Conservation (phyloP, 2,329 filamentous ascomycete genomes). For the Endoconidiophora polonica region DNA sequence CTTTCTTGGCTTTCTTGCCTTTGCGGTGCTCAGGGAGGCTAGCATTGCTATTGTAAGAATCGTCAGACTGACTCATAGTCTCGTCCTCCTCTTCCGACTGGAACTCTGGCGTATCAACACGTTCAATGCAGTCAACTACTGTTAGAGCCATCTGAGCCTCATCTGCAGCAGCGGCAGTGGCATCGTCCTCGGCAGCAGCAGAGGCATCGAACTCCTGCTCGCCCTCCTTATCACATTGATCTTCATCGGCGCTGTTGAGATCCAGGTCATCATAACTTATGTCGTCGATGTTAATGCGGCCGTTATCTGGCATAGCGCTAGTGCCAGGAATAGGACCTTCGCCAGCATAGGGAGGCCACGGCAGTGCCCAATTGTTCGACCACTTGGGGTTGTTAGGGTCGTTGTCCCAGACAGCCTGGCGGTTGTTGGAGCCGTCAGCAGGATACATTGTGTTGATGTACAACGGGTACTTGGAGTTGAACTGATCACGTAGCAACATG, state of each 20-base stretch:
- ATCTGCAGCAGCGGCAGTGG: neutral
- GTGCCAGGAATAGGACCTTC: conserved; percentile 3
- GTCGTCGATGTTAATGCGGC: neutral
- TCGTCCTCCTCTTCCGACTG: too few relatives aligned
- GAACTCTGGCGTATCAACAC: too few relatives aligned
- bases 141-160: neutral
- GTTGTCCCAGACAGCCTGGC: conserved; percentile 10
- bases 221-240: neutral
- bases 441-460: conserved; percentile 12
- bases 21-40: too few relatives aligned
- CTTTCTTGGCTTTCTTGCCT: too few relatives aligned
- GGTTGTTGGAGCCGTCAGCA: conserved; percentile 6
- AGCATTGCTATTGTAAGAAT: too few relatives aligned
- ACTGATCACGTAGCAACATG: neutral
- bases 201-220: neutral
- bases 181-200: neutral
- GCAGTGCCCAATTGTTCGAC: conserved; percentile 7
- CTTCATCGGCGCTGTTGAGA: conserved; percentile 1
- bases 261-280: neutral
- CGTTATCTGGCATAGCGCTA: neutral
- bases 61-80: too few relatives aligned
- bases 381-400: conserved; percentile 10
- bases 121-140: too few relatives aligned
- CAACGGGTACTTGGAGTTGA: conserved; percentile 8
- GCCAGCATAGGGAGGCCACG: conserved; percentile 13